A percentile compares a stretch with the other conserved stretches of the same genome.
Conservation (phyloP, 164 flowering plant species). For the Brasenia schreberi region DNA sequence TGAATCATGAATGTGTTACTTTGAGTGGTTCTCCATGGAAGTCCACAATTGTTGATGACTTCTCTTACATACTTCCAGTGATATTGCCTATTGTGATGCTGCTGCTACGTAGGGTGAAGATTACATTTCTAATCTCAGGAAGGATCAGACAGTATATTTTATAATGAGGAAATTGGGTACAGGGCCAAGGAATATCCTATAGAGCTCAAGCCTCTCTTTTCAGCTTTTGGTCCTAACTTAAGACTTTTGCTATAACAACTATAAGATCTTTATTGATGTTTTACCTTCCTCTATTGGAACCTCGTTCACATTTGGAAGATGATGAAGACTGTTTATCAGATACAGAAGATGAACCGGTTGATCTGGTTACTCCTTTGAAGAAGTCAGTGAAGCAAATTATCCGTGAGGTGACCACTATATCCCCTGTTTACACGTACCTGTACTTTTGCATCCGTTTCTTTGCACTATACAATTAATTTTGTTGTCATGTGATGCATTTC, state of each 20-base stretch:
- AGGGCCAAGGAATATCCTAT: conserved; percentile 51
- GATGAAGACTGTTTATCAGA: conserved; percentile 54
- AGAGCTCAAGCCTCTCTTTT: conserved; percentile 65
- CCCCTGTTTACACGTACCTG: no score
- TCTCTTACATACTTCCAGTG: not conserved
- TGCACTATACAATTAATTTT: not conserved
- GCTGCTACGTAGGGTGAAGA: conserved; percentile 38
- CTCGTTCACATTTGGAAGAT: conserved; percentile 35
- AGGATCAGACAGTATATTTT: conserved; percentile 21
- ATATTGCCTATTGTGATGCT: conserved; percentile 62
- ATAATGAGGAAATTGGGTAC: conserved; percentile 23
- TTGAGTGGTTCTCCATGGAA: not conserved
- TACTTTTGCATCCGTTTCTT: not conserved
- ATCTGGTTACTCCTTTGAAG: conserved; percentile 70
- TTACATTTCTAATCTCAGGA: conserved; percentile 27
- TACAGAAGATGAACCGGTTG: conserved; percentile 21
- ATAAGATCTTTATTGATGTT: conserved; percentile 68
- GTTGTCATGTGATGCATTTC: no score
- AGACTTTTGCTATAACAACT: conserved; percentile 49
- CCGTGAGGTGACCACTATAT: conserved; percentile 49
- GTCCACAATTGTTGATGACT: not conserved
- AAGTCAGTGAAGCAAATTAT: conserved; percentile 72
- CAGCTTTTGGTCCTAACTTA: conserved; percentile 64
- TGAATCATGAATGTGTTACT: not conserved
- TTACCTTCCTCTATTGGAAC: conserved; percentile 90